Conservation (phyloP, 1,284 basidiomycete genomes). For the Cryptococcus neoformans region DNA sequence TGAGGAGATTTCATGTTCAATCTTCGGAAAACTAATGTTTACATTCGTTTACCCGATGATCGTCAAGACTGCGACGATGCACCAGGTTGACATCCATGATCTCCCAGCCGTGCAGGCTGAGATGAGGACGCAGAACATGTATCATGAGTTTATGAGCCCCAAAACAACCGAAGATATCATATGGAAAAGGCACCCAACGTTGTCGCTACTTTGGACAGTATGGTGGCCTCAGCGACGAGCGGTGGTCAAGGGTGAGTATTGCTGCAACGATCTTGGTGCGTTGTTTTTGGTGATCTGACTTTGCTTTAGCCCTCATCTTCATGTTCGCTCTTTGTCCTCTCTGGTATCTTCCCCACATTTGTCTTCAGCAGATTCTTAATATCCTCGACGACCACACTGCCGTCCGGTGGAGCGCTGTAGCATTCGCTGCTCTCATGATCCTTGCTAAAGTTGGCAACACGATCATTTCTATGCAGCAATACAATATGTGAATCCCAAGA, state of each 20-base stretch:
- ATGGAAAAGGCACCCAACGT: constrained; percentile 11
- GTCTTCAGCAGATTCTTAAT: constrained; percentile 26
- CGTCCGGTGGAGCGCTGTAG: constrained; percentile 10
- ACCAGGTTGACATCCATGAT: constrained; percentile 74
- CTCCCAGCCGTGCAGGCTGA: constrained; percentile 67
- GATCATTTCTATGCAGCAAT: constrained; percentile 13
- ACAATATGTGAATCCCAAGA: constrained; percentile 13
- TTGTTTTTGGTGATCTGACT: background rate
- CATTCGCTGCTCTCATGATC: constrained; percentile 22
- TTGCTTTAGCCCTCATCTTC: constrained; percentile 10
- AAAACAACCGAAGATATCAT: constrained; percentile 15
- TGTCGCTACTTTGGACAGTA: constrained; percentile 19
- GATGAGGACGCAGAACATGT: constrained; percentile 51
- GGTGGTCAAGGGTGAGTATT: constrained; percentile 13
- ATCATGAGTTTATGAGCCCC: constrained; percentile 18
- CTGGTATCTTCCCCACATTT: constrained; percentile 32
- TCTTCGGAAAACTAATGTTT: constrained; percentile 62
- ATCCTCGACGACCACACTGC: constrained; percentile 18
- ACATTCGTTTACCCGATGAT: constrained; percentile 76
- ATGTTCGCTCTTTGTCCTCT: constrained; percentile 15
- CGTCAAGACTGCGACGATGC: constrained; percentile 65
- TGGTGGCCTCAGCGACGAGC: constrained; percentile 20
- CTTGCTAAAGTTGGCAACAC: constrained; percentile 9
- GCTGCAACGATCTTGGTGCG: background rate
- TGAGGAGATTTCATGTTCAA: constrained; percentile 49